Conservation (phyloP, 805 yeast species). For the Dipodascus albidus region DNA sequence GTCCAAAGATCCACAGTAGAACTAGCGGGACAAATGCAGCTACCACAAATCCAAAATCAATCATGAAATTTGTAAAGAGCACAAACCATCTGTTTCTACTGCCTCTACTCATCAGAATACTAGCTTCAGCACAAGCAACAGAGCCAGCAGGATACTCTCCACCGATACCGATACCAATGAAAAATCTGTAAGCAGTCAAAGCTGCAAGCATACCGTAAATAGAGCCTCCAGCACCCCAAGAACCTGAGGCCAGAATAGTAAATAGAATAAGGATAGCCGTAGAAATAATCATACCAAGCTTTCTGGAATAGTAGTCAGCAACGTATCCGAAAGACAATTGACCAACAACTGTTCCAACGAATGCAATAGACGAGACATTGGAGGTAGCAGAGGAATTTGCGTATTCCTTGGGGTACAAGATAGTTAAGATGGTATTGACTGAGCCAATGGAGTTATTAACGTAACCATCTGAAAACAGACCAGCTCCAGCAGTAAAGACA, state of each 20-base stretch:
- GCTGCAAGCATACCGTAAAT: constrained; percentile 75
- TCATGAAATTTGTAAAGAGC: constrained; percentile 82
- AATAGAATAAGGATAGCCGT: constrained; percentile 65
- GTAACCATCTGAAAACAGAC: constrained; percentile 88
- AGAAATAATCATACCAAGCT: constrained; percentile 71
- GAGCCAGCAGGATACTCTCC: constrained; percentile 93
- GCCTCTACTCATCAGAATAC: constrained; percentile 67
- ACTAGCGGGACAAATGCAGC: constrained; percentile 82
- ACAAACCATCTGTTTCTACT: constrained; percentile 79
- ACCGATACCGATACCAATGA: constrained; percentile 86
- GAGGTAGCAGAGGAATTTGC: constrained; percentile 55
- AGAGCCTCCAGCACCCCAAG: constrained; percentile 71
- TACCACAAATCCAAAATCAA: constrained; percentile 76
- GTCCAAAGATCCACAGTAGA: constrained; percentile 68
- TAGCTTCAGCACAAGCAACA: constrained; percentile 87
- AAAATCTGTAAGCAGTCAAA: constrained; percentile 72
- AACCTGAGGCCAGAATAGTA: constrained; percentile 69
- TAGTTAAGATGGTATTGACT: constrained; percentile 57
- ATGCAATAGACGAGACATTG: constrained; percentile 79
- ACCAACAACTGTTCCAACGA: constrained; percentile 86
- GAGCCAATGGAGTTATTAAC: constrained; percentile 75
- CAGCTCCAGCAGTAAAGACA: constrained; percentile 79
- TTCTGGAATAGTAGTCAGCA: constrained; percentile 73
- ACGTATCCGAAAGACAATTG: constrained; percentile 70
- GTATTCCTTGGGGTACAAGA: constrained; percentile 55